phyloP scores from a whole-genome alignment of 2,329 filamentous ascomycete species.

The Claviceps purpurea region DNA sequence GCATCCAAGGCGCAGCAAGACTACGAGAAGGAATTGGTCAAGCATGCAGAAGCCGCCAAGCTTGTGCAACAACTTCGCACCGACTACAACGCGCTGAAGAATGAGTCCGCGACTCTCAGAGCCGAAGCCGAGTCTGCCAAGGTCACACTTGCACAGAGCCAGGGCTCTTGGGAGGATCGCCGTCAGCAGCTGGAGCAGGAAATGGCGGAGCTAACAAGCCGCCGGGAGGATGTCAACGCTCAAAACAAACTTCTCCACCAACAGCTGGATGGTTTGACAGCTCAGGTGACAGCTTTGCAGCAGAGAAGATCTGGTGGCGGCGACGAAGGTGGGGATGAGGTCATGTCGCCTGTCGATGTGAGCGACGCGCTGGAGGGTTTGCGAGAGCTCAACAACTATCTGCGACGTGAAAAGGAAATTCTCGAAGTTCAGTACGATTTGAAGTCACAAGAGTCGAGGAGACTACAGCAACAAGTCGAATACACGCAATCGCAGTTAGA shows the following conservation, averaged over 20 bases:
- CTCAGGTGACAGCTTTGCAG: conserved; percentile 69
- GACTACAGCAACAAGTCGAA: conserved; percentile 79
- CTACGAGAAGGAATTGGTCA: conserved; percentile 87
- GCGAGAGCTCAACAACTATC: conserved; percentile 80
- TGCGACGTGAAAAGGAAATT: conserved; percentile 94
- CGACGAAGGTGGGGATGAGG: conserved; percentile 37
- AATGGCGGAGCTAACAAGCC: conserved; percentile 60
- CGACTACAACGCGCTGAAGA: conserved; percentile 72
- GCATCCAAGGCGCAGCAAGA: conserved; percentile 86
- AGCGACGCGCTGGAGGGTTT: conserved; percentile 58
- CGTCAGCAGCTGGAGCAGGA: conserved; percentile 73
- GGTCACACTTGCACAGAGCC: conserved; percentile 62
- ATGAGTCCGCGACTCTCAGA: conserved; percentile 59
- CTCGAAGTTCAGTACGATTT: conserved; percentile 92
- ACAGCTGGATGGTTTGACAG: conserved; percentile 71
- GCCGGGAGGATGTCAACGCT: conserved; percentile 70
- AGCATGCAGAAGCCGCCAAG: conserved; percentile 91
- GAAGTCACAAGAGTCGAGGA: conserved; percentile 74
- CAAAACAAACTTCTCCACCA: conserved; percentile 87
- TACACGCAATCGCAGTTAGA: conserved; percentile 81
- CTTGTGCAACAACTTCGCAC: conserved; percentile 63
- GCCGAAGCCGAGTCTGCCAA: conserved; percentile 79
- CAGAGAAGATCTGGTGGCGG: conserved; percentile 49
- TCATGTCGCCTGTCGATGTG: conserved; percentile 34
- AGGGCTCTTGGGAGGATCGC: conserved; percentile 78